Evolutionary conservation across 2,329 filamentous ascomycete species (phyloP).

Genomic region (Aspergillus eucalypticola): DNA sequence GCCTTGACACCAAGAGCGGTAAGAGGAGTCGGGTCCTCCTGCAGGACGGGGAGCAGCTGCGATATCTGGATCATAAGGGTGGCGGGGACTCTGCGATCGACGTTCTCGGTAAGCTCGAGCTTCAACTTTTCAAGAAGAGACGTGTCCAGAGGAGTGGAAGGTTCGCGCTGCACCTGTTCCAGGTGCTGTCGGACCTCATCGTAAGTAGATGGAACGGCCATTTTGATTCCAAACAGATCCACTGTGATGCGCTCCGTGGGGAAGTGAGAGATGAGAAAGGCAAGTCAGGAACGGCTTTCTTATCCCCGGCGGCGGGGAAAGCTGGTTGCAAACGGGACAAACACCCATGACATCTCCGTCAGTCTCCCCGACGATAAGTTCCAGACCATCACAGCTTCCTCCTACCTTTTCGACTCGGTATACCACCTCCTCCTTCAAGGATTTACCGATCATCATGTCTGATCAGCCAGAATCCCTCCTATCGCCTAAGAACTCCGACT

Average conservation of each 20-base stretch:
- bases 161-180: conserved; percentile 45
- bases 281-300: neutral
- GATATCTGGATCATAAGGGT: conserved; percentile 50
- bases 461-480: conserved; percentile 59
- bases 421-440: neutral
- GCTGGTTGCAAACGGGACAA: conserved; percentile 34
- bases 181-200: conserved; percentile 45
- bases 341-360: conserved; percentile 30
- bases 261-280: neutral
- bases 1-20: conserved; percentile 55
- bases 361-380: neutral
- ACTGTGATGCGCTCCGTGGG: neutral
- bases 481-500: conserved; percentile 69
- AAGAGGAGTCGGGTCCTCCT: conserved; percentile 59
- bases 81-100: conserved; percentile 39
- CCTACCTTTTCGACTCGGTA: neutral
- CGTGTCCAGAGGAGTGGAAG: conserved; percentile 48
- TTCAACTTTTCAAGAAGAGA: conserved; percentile 54
- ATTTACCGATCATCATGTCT: conserved; percentile 47
- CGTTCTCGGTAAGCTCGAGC: conserved; percentile 42
- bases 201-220: conserved; percentile 40
- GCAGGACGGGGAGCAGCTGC: conserved; percentile 53
- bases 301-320: conserved; percentile 27
- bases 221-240: conserved; percentile 17
- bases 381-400: neutral